Evolutionary conservation across 495 filamentous ascomycete genomes (phyloP), one percentile per base, ranked within the genome.

Genomic region (Astrothelium macrocarpum): DNA sequence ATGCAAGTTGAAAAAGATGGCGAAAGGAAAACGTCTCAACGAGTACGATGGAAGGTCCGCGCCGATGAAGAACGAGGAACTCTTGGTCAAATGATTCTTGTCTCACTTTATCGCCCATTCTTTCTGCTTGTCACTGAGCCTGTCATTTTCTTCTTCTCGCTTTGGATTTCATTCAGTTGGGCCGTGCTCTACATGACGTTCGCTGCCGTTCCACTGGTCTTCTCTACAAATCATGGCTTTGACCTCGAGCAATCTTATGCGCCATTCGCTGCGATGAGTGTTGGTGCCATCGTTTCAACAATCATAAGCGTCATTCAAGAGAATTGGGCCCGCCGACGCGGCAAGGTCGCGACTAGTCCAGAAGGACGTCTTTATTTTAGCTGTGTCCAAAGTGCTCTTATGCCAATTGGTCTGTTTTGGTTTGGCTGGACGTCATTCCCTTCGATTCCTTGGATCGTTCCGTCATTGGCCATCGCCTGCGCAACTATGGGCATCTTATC

Each of bases 131-230:
- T 90, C 68, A 96, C 91, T 12, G 93, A 97, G 68, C 90, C 92
- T 0, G 90, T 96, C 14, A 91, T 97, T 23, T 96, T 96, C 77
- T 95, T 88, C 78, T 97, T 96, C 75, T 92, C 88, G 26, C 77
- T 95, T 16, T 97, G 93, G 93, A 84, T 89, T 3, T 79, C 90
- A 7, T 96, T 97, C 74, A 86, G 84, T 59, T 97, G 92, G 93
- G 91, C 87, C 1, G 83, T 95, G 0, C 81, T 97, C 0, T 97
- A 96, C 74, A 78, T 97, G 29, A 88, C 87, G 32, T 91, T 94
- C 67, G 80, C 82, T 32, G 86, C 85, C 3, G 82, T 97, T 29
- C 90, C 91, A 0, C 78, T 93, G 14, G 84, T 95, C 61, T 96
- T 94, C 74, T 64, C 71, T 20, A 82, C 77, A 3, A 87, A 85